Evolutionary conservation across 2,329 filamentous ascomycete species (phyloP).

Genomic region (Dactylellina parvicollis): DNA sequence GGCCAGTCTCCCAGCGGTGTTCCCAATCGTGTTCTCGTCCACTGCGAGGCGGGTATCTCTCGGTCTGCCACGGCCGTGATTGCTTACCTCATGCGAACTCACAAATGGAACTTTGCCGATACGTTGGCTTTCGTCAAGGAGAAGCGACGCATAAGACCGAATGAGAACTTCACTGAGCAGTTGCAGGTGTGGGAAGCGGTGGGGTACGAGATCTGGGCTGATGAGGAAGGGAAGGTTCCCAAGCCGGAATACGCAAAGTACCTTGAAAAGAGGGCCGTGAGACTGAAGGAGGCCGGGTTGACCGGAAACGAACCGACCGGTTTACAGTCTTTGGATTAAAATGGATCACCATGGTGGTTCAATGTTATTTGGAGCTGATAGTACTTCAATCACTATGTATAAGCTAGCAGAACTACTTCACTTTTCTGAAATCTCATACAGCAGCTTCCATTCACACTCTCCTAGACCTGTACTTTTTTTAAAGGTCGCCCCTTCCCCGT

Average conservation of each 20-base stretch:
- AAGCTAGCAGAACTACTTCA: no score
- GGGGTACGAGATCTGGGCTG: slow-evolving; percentile 58
- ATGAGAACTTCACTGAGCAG: slow-evolving; percentile 58
- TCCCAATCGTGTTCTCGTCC: slow-evolving; percentile 54
- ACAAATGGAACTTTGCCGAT: slow-evolving; percentile 52
- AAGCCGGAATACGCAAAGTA: slow-evolving; percentile 57
- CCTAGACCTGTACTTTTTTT: no score
- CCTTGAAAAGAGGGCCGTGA: slow-evolving; percentile 54
- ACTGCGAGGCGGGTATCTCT: slow-evolving; percentile 59
- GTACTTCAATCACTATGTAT: no score
- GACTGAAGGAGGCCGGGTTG: slow-evolving; percentile 4
- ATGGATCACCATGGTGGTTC: no score
- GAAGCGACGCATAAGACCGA: slow-evolving; percentile 58
- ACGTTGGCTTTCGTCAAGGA: slow-evolving; percentile 57
- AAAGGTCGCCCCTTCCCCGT: no score
- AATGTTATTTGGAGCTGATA: no score
- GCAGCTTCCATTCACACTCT: no score
- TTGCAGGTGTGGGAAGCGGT: slow-evolving; percentile 58
- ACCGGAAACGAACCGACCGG: slow-evolving; percentile 7
- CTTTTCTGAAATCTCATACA: no score
- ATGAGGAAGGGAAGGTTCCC: slow-evolving; percentile 57
- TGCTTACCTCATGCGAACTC: slow-evolving; percentile 59
- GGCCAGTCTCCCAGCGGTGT: slow-evolving; percentile 46
- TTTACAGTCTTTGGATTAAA: no score
- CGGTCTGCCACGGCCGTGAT: slow-evolving; percentile 58